Percentiles rank a stretch among this genome's conserved stretches.
Evolutionary conservation across 345 rosid genomes (phyloP).

Genomic region (Kernera saxatilis): DNA sequence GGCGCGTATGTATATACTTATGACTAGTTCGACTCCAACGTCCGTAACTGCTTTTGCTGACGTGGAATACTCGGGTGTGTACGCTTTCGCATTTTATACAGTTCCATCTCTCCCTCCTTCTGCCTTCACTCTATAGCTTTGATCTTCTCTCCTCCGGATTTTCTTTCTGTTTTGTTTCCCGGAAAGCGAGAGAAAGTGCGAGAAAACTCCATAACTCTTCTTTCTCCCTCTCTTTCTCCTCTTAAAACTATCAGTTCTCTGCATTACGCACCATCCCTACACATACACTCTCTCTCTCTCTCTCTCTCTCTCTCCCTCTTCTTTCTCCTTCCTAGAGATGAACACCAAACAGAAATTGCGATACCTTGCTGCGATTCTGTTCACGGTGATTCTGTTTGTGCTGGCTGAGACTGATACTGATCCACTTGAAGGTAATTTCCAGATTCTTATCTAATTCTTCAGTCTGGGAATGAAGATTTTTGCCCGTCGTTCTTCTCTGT

Average conservation of each 20-base stretch:
- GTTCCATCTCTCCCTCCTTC: background rate
- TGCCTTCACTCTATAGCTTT: background rate
- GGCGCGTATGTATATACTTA: background rate
- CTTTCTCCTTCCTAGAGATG: conserved; percentile 22
- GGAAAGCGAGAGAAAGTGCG: conserved; percentile 31
- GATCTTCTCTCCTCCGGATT: conserved; percentile 4
- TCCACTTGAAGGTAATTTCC: conserved; percentile 56
- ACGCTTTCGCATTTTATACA: background rate
- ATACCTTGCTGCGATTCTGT: conserved; percentile 17
- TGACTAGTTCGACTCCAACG: conserved; percentile 25
- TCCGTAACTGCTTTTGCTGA: conserved; percentile 38
- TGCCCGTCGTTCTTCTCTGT: background rate
- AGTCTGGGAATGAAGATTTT: background rate
- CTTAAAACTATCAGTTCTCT: background rate
- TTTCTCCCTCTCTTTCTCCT: background rate
- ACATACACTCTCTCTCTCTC: background rate
- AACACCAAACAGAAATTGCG: conserved; percentile 27
- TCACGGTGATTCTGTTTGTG: conserved; percentile 35
- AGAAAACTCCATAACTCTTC: conserved; percentile 8
- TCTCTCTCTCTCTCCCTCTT: background rate
- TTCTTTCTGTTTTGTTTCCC: conserved; percentile 19
- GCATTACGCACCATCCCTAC: background rate
- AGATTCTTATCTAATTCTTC: background rate
- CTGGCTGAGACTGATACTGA: conserved; percentile 48
- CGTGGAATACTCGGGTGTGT: conserved; percentile 26